Evolutionary conservation across 108 stramenopile genomes (phyloP).

Genomic region (Skeletonema grethae): DNA sequence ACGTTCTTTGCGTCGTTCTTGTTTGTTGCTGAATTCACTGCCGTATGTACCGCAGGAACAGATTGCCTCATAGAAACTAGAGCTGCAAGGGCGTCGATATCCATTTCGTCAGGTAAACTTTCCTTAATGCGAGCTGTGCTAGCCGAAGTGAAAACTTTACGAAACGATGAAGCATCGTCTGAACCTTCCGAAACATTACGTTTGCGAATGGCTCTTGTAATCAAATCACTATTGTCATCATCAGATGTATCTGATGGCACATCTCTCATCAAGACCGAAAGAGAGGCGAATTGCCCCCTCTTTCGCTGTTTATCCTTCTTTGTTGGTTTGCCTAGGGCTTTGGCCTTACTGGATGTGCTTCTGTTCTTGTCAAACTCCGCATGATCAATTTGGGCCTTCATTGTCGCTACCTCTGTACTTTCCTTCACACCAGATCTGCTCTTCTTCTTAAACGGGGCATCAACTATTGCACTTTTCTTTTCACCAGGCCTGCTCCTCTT

Average conservation of each 20-base stretch:
- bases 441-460: background rate
- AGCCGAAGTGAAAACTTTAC: background rate
- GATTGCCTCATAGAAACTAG: background rate
- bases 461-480: background rate
- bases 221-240: background rate
- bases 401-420: background rate
- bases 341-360: background rate
- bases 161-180: background rate
- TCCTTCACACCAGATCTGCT: background rate
- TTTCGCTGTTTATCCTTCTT: background rate
- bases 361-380: background rate
- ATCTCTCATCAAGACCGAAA: background rate
- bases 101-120: background rate
- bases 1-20: background rate
- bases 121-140: background rate
- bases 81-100: conserved; percentile 1
- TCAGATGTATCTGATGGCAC: background rate
- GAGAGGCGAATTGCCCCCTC: background rate
- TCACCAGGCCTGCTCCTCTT: too few species aligned
- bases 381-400: background rate
- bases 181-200: background rate
- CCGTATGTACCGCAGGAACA: background rate
- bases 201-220: background rate
- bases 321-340: background rate
- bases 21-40: background rate